Base-by-base conservation (phyloP, 495 filamentous ascomycete genomes). In the Hypoxylon rickii region DNA sequence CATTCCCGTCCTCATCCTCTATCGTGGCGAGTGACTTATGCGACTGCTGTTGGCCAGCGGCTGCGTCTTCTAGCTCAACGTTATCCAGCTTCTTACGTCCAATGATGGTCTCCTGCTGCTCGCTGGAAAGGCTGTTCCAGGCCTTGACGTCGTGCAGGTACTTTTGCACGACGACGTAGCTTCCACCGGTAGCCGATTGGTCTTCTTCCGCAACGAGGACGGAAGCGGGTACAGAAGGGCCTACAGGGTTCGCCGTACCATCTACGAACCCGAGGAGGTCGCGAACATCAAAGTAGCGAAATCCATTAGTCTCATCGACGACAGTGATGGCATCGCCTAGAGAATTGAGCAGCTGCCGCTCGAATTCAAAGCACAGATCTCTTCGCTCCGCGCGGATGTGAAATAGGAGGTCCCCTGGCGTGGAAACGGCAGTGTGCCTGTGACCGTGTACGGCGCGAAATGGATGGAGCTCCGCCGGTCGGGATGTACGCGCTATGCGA, bases 251-350 rank as follows among this genome's bases (percentile, higher is more conserved):
- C 2, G 81, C 81, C 0, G 80, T 84, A 1, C 81, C 80, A 31
- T 84, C 81, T 4, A 84, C 80, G 44, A 84, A 84, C 0, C 81
- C 81, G 1, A 84, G 73, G 0, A 84, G 76, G 58, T 84, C 81
- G 12, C 81, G 79, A 1, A 78, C 73, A 44, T 83, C 81, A 24
- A 84, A 84, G 62, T 84, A 83, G 12, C 81, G 79, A 63, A 84
- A 84, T 0, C 81, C 81, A 18, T 67, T 67, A 1, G 81, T 84
- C 45, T 77, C 78, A 43, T 84, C 81, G 3, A 76, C 70, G 0
- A 83, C 68, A 0, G 49, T 45, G 8, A 80, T 73, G 7, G 77
- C 43, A 49, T 74, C 72, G 3, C 79, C 79, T 3, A 84, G 72
- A 3, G 51, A 57, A 22, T 81, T 74, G 49, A 83, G 60, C 17